Evolutionary conservation across 2,329 filamentous ascomycete genomes (phyloP).

Genomic region (Colletotrichum sp.): DNA sequence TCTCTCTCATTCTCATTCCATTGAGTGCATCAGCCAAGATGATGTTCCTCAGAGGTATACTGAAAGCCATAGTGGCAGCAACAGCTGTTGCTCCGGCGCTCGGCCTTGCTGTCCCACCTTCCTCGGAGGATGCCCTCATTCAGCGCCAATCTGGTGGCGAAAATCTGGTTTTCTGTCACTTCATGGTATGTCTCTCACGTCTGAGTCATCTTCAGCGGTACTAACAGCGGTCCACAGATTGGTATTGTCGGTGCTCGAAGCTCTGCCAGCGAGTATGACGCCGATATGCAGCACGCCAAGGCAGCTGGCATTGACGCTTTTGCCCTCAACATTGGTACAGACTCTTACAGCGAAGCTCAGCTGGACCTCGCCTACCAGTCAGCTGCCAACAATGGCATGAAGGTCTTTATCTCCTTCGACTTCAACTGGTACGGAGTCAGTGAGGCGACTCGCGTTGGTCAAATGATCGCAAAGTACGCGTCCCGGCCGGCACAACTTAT

Average conservation of each 20-base stretch:
- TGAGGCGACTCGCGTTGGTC: slow-evolving; percentile 44
- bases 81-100: neutral
- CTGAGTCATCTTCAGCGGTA: neutral
- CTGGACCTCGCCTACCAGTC: slow-evolving; percentile 54
- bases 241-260: slow-evolving; percentile 48
- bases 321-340: slow-evolving; percentile 54
- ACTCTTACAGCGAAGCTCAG: slow-evolving; percentile 49
- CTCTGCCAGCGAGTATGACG: slow-evolving; percentile 47
- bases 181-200: slow-evolving; percentile 37
- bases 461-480: slow-evolving; percentile 51
- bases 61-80: neutral
- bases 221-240: slow-evolving; percentile 32
- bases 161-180: slow-evolving; percentile 45
- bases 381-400: slow-evolving; percentile 50
- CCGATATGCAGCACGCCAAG: slow-evolving; percentile 50
- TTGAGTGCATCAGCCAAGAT: neutral
- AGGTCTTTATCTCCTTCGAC: slow-evolving; percentile 63
- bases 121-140: neutral
- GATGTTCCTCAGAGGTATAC: neutral
- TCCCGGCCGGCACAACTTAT: slow-evolving; percentile 49
- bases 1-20: neutral
- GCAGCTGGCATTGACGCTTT: slow-evolving; percentile 49
- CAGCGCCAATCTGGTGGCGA: neutral
- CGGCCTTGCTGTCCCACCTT: neutral
- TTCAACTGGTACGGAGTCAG: slow-evolving; percentile 51